Evolutionary conservation across 208 protist species (phyloP), one percentile per base, ranked within the genome.

Genomic region (Acanthamoeba rhysodes): DNA sequence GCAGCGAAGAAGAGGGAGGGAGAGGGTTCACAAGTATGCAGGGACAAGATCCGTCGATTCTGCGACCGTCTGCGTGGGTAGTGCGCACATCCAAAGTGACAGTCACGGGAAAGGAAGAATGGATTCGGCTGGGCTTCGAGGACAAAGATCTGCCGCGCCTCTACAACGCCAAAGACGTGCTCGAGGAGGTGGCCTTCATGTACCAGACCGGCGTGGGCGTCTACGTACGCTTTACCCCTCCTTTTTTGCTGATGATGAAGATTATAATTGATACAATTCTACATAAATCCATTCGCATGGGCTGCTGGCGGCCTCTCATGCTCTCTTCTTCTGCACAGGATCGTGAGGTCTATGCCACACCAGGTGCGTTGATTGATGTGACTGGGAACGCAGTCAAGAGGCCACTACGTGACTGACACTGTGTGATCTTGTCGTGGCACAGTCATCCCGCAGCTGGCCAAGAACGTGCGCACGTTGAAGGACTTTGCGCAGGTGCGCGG

Each of bases 401-500:
- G 45, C 2, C 45, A 9, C 55, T 66, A 1, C 32, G 37, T 57
- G n/a, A 24, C 66, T 74, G 24, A 74, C 32, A n/a, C 29, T 24
- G 66, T 24, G 66, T 2, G 8, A 45, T 37, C 41, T 37, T 2
- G 6, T 2, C 34, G 34, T 41, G 18, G 37, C 34, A 5, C 16
- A 87, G 74, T 95, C 32, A 66, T 95, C 24, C 92, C 92, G 16
- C 72, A 87, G 57, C 53, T 64, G 27, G 92, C 92, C 50, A 95
- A 95, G 76, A 72, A 72, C 41, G 72, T 95, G 41, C 37, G 57
- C 12, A 95, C 92, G 24, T 32, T 95, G 29, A 95, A 70, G 62
- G 92, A 95, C 74, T 95, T 95, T 53, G 92, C 62, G 18, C 66
- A 87, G 76, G 92, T 95, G 72, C 92, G 92, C 27, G 92, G 92